Evolutionary conservation across 2,329 filamentous ascomycete genomes (phyloP), one percentile per base, ranked within the genome.

Genomic region (Ramularia collo-cygni): DNA sequence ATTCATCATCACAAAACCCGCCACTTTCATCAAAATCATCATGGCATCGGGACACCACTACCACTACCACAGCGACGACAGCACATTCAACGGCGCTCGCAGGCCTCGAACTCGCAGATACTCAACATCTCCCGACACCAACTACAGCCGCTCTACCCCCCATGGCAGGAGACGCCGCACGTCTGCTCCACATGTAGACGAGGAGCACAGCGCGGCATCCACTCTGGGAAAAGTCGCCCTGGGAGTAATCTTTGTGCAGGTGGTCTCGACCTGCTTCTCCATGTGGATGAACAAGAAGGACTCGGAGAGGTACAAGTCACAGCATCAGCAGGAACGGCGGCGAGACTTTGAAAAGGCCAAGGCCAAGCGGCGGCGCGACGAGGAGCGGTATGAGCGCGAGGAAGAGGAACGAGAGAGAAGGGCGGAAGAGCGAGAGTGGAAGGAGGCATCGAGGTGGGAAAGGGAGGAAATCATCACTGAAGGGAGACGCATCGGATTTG

Each of bases 191-290:
- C 6, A 32, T 17, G 27, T n/a, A 16, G 31, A 40, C n/a, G 32
- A 37, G 28, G 41, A 35, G 19, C 21, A 18, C 10, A 32, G 10
- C 8, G 35, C 34, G 4, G 36, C 31, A 15, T 28, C 28, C 10
- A 43, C 28, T n/a, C 17, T 43, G 3, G 44, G 44, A 19, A 47
- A 44, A 37, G 34, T 44, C n/a, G 44, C 41, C 24, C 37, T 47
- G 4, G 44, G 41, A 6, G 42, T 42, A 1, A 38, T 36, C 2
- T 38, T 44, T 12, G 37, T 47, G 3, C 24, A 32, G 9, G 18
- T 44, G 4, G 44, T 47, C 2, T 38, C 44, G 3, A 28, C 35
- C 28, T 35, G 26, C 12, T 21, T 47, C 28, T 32, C 32, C 7
- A 31, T 29, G 13, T 47, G 44, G 44, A 35, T 38, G 24, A 35